Conservation (phyloP, 345 rosid species). For the Rhodomyrtus tomentosa region DNA sequence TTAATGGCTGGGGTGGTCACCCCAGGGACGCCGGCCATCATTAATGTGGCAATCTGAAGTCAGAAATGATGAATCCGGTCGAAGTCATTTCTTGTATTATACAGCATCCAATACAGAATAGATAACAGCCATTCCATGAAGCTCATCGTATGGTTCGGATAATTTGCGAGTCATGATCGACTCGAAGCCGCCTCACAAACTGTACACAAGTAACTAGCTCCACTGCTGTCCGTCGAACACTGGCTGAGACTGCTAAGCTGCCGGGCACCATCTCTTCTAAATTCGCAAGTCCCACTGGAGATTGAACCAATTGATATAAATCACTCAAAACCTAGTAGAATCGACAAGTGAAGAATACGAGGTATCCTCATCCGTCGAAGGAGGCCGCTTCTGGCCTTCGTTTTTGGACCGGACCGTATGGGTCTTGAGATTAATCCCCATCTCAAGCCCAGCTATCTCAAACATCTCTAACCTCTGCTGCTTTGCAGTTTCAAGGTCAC, state of each 20-base stretch:
- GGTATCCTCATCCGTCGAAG: slow-evolving; percentile 60
- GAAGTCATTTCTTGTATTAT: background rate
- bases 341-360: slow-evolving; percentile 77
- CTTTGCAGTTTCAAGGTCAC: slow-evolving; percentile 44
- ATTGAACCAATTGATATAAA: background rate
- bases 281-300: background rate
- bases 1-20: background rate
- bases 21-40: background rate
- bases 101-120: background rate
- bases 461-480: slow-evolving; percentile 36
- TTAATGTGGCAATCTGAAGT: background rate
- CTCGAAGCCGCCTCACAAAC: background rate
- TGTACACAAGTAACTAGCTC: background rate
- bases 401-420: slow-evolving; percentile 10
- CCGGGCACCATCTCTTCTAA: background rate
- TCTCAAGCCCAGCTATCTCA: slow-evolving; percentile 49
- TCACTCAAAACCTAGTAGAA: slow-evolving; percentile 55
- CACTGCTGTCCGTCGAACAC: background rate
- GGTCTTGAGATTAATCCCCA: slow-evolving; percentile 6
- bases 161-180: background rate
- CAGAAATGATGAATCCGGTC: background rate
- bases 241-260: background rate
- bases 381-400: slow-evolving; percentile 3
- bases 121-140: background rate
- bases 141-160: background rate